A percentile compares a stretch with the other conserved stretches of the same genome.
phyloP scores from a whole-genome alignment of 2,329 filamentous ascomycete genomes.

The Fusarium sp. region DNA sequence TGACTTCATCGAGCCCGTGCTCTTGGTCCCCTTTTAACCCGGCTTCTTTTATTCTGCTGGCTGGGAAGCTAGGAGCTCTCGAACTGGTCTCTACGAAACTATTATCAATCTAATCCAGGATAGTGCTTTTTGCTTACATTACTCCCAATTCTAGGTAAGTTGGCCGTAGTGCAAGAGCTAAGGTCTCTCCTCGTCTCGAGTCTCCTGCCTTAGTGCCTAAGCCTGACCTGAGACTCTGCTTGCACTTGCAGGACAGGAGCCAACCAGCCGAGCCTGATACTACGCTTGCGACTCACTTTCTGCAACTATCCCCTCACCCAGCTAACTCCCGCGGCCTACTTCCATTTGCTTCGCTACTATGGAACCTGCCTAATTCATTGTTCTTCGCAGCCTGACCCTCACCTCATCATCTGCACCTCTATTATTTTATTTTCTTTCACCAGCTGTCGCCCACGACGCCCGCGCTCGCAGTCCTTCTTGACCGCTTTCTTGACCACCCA shows the following conservation, averaged over 20 bases:
- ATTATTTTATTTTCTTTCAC: slow-evolving; percentile 5
- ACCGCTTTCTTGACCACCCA: slow-evolving; percentile 27
- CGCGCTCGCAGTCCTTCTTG: slow-evolving; percentile 32
- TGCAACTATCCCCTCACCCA: slow-evolving; percentile 41
- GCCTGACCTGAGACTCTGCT: slow-evolving; percentile 36
- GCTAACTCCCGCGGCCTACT: slow-evolving; percentile 6
- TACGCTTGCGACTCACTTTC: slow-evolving; percentile 41
- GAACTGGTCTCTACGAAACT: neutral
- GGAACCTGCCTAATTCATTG: slow-evolving; percentile 23
- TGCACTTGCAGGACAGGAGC: slow-evolving; percentile 28
- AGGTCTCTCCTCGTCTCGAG: slow-evolving; percentile 11
- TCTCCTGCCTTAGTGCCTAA: slow-evolving; percentile 43
- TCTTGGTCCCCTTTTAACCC: slow-evolving; percentile 35
- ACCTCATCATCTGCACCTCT: neutral
- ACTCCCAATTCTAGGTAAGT: slow-evolving; percentile 18
- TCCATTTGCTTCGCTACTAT: slow-evolving; percentile 18
- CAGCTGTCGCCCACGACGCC: slow-evolving; percentile 10
- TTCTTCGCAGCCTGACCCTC: slow-evolving; percentile 22
- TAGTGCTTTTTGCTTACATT: slow-evolving; percentile 5
- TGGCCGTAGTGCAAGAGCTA: neutral
- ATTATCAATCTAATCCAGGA: slow-evolving; percentile 2
- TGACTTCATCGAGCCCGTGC: slow-evolving; percentile 23
- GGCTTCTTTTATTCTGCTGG: slow-evolving; percentile 32
- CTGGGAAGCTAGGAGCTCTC: slow-evolving; percentile 32
- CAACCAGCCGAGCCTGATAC: slow-evolving; percentile 37